phyloP scores from a whole-genome alignment of 2,329 filamentous ascomycete genomes.

The Oidium heveae region DNA sequence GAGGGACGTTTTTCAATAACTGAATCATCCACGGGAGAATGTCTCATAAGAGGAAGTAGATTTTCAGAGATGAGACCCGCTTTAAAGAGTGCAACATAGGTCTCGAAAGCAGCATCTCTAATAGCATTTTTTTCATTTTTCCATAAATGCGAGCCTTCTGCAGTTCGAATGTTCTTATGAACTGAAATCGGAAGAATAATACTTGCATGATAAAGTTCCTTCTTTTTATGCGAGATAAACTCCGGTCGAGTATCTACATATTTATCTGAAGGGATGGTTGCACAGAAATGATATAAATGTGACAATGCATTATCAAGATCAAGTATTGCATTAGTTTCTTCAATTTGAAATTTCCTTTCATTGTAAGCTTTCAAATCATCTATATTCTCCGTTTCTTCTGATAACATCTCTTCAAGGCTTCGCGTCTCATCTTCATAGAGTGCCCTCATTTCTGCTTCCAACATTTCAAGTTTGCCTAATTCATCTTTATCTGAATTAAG shows the following conservation, averaged over 20 bases:
- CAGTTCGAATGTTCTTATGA: slow-evolving; percentile 30
- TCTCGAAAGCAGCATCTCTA: slow-evolving; percentile 55
- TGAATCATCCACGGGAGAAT: slow-evolving; percentile 13
- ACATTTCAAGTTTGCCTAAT: slow-evolving; percentile 29
- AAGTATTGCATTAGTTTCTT: slow-evolving; percentile 32
- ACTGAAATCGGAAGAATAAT: slow-evolving; percentile 50
- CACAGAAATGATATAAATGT: slow-evolving; percentile 70
- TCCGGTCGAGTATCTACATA: slow-evolving; percentile 42
- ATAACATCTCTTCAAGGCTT: slow-evolving; percentile 5
- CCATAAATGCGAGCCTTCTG: slow-evolving; percentile 33
- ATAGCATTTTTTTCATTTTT: slow-evolving; percentile 31
- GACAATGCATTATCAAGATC: slow-evolving; percentile 46
- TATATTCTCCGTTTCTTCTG: slow-evolving; percentile 7
- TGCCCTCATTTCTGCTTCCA: slow-evolving; percentile 47
- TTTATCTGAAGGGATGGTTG: slow-evolving; percentile 23
- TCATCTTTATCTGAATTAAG: slow-evolving; percentile 18
- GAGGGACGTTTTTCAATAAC: slow-evolving; percentile 18
- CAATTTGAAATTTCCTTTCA: slow-evolving; percentile 17
- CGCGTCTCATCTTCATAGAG: slow-evolving; percentile 15
- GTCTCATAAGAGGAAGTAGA: slow-evolving; percentile 33
- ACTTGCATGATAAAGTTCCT: slow-evolving; percentile 22
- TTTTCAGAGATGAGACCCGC: slow-evolving; percentile 55
- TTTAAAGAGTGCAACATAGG: slow-evolving; percentile 43
- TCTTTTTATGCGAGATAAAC: slow-evolving; percentile 25
- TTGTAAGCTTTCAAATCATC: slow-evolving; percentile 10